phyloP scores from a whole-genome alignment of 2,329 filamentous ascomycete species.

The Xylariaceae sp. region DNA sequence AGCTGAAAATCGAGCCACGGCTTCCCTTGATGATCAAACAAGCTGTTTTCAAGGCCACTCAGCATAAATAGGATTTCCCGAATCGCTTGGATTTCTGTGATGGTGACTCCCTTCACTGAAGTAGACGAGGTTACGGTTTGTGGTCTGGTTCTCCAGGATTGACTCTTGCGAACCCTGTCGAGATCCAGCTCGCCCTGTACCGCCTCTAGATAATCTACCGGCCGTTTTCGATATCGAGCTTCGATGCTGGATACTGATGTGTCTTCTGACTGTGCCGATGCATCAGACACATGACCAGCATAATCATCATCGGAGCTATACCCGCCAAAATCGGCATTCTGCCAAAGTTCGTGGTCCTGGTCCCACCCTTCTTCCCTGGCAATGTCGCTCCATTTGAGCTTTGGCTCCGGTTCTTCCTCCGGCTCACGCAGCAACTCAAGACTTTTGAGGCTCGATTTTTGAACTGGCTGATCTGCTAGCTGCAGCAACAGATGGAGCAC shows the following conservation, averaged over 20 bases:
- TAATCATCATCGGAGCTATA: conserved; percentile 62
- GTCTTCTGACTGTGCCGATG: conserved; percentile 33
- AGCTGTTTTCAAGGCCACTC: conserved; percentile 66
- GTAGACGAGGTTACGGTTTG: conserved; percentile 31
- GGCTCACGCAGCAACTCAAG: conserved; percentile 53
- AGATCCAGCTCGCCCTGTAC: conserved; percentile 36
- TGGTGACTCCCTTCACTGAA: conserved; percentile 38
- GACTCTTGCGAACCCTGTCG: conserved; percentile 39
- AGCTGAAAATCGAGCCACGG: conserved; percentile 44
- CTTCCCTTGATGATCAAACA: conserved; percentile 53
- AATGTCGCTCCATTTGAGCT: conserved; percentile 75
- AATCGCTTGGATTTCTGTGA: conserved; percentile 69
- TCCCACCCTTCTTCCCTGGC: conserved; percentile 71
- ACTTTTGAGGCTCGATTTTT: conserved; percentile 62
- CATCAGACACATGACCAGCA: conserved; percentile 37
- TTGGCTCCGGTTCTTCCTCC: conserved; percentile 41
- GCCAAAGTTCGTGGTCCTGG: conserved; percentile 65
- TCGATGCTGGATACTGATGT: conserved; percentile 37
- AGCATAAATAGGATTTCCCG: conserved; percentile 85
- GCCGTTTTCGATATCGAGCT: conserved; percentile 28
- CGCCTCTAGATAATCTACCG: conserved; percentile 37
- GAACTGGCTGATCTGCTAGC: conserved; percentile 74
- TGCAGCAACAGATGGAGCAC: conserved; percentile 72
- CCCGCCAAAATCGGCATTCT: conserved; percentile 59
- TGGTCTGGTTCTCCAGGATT: conserved; percentile 42